Evolutionary conservation across 2,329 filamentous ascomycete genomes (phyloP), one percentile per base, ranked within the genome.

Genomic region (Xylaria sp.): DNA sequence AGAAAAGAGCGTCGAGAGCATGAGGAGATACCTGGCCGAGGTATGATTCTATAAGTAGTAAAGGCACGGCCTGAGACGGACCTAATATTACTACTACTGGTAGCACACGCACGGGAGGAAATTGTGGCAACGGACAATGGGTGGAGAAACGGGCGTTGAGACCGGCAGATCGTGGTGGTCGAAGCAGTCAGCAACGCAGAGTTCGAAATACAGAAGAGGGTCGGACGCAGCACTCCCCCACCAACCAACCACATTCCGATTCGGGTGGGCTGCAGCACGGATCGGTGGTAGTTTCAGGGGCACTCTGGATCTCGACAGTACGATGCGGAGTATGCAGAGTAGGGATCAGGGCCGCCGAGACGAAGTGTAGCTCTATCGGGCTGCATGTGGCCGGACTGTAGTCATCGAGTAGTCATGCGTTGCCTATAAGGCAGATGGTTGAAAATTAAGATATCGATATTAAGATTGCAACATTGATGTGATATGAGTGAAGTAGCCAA

Each of bases 231-330:
- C 57, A 70, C 67, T 66, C 70, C 70, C 67, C 68, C 69, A 67
- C 73, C 65, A 72, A 67, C 62, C 72, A 72, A 72, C 72, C 71
- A 58, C 74, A 76, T 76, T 63, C 73, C 74, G 72, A n/a, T n/a
- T 23, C 23, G 50, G 69, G 68, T 64, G 61, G 60, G 62, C 56
- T n/a, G n/a, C 34, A 45, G 64, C 62, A 60, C 59, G 39, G 63
- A 53, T 64, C 60, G 69, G 63, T 39, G 45, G 36, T 58, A 18
- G 6, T 50, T 41, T 65, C 65, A 59, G 62, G 66, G 56, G 50
- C 18, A 15, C 20, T 52, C 25, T n/a, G 50, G 50, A 65, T 55
- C n/a, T 46, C 30, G n/a, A 61, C 32, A 45, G 18, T 30, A 43
- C 25, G 36, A 39, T 23, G 32, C n/a, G 25, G 30, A 32, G 50